Percentiles rank a stretch among this genome's conserved stretches.
Conservation (phyloP, 2,329 filamentous ascomycete species). For the Penicillium sp. region DNA sequence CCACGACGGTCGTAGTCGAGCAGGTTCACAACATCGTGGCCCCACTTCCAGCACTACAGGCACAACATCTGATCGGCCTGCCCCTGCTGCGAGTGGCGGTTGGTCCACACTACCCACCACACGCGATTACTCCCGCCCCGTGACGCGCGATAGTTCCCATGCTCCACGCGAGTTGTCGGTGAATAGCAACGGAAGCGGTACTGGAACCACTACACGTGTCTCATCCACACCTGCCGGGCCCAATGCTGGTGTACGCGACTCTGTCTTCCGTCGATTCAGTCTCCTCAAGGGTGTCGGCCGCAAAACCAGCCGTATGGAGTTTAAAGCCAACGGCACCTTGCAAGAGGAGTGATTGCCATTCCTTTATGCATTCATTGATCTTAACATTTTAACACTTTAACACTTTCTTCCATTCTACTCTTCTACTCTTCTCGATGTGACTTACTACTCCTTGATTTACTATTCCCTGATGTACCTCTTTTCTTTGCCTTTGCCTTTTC, state of each 20-base stretch:
- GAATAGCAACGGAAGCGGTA: not conserved
- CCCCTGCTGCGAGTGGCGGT: constrained; percentile 27
- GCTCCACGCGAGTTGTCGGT: constrained; percentile 1
- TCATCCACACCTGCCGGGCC: constrained; percentile 16
- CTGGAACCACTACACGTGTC: constrained; percentile 8
- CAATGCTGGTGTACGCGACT: constrained; percentile 50
- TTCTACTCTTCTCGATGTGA: constrained; percentile 18
- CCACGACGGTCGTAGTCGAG: constrained; percentile 30
- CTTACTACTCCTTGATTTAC: constrained; percentile 12
- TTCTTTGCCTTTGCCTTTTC: not conserved
- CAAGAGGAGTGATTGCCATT: constrained; percentile 37
- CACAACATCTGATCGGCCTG: constrained; percentile 16
- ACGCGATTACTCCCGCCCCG: constrained; percentile 35
- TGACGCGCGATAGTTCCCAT: constrained; percentile 31
- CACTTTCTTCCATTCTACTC: constrained; percentile 5
- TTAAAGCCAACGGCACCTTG: constrained; percentile 33
- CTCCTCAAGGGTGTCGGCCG: constrained; percentile 70
- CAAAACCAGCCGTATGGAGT: constrained; percentile 62
- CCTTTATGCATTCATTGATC: constrained; percentile 5
- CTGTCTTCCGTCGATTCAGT: constrained; percentile 76
- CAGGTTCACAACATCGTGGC: constrained; percentile 28
- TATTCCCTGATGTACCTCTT: not conserved
- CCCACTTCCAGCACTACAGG: constrained; percentile 10
- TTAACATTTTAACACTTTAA: not conserved
- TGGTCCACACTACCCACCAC: constrained; percentile 38